Percentiles rank a stretch among this genome's conserved stretches.
Evolutionary conservation across 2,329 filamentous ascomycete genomes (phyloP).

Genomic region (Chaetomiaceae sp.): DNA sequence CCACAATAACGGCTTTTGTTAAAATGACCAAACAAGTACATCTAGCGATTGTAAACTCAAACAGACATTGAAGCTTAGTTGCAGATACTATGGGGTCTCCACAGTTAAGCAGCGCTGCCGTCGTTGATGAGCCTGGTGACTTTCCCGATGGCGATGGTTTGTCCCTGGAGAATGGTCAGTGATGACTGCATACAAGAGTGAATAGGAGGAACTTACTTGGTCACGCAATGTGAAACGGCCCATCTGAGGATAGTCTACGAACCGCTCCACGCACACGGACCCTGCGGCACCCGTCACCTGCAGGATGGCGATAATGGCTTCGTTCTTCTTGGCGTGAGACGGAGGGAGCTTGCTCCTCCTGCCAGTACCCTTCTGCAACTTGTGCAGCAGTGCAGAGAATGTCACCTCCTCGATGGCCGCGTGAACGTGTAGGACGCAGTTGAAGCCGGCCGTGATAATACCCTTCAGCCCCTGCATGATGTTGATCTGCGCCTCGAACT

Average conservation of each 20-base stretch:
- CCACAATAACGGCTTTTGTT: too few species aligned
- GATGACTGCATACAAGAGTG: too few species aligned
- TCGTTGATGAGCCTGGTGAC: constrained; percentile 74
- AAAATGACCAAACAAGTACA: too few species aligned
- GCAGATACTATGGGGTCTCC: too few species aligned
- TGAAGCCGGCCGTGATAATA: constrained; percentile 91
- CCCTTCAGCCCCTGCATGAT: constrained; percentile 92
- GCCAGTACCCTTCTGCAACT: constrained; percentile 88
- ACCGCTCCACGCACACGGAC: constrained; percentile 85
- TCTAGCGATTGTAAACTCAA: background rate
- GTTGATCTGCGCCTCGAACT: constrained; percentile 94
- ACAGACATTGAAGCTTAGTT: background rate
- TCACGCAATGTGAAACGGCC: constrained; percentile 86
- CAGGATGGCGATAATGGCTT: constrained; percentile 85
- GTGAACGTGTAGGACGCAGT: constrained; percentile 96
- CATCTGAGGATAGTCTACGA: constrained; percentile 93
- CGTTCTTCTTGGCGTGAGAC: constrained; percentile 75
- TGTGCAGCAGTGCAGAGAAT: constrained; percentile 81
- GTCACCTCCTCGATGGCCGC: constrained; percentile 97
- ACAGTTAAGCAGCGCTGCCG: constrained; percentile 1
- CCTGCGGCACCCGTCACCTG: constrained; percentile 81
- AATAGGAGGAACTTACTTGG: constrained; percentile 51
- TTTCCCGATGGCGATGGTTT: constrained; percentile 99
- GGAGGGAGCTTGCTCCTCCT: constrained; percentile 91
- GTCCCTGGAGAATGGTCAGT: too few species aligned